Evolutionary conservation across 192 early-diverging fungal species (phyloP), one percentile per base, ranked within the genome.

Genomic region (Backusella luteola): DNA sequence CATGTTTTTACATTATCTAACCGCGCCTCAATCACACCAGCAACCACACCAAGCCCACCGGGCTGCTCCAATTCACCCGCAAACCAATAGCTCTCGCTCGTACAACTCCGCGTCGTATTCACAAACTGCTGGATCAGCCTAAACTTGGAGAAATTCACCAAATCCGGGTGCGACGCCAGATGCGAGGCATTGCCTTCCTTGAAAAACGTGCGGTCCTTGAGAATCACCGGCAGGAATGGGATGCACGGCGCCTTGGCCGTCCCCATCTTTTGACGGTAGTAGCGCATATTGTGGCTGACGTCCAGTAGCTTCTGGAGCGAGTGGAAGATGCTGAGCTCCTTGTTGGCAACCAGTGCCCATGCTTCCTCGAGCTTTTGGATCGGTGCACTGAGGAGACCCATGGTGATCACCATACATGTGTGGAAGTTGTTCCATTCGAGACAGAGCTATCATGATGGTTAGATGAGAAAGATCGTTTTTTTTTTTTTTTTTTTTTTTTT

Each of bases 191-290:
- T 93, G 8, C 56, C 56, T 44, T 94, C 91, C 42, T 92, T 82
- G 66, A 92, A 84, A 76, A 94, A 92, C 7, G 89, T 93, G 21
- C 90, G 79, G 73, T 94, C 93, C 76, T 94, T 94, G 56, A 94
- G 81, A 3, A 92, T 73, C 8, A 92, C 78, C 0, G 91, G 91
- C 39, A 94, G 84, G 72, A 92, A 94, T 2, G 91, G 90, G 35
- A 93, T 81, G 0, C 79, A 77, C 4, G 85, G 87, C n/a, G 85
- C 52, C 63, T 81, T 84, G n/a, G 80, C 84, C 8, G 56, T 66
- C 39, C 81, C 49, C 11, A 93, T 77, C 1, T 85, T 84, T 21
- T 84, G 79, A 26, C 93, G 84, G 77, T 92, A 90, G 21, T 83
- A 73, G 14, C 83, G 59, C 93, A 93, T 93, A 74, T 94, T 94